These are phyloP conservation scores for Hypholoma sublateritium DNA, from an alignment of 768 basidiomycete species.

Conservation along the genomic window DNA sequence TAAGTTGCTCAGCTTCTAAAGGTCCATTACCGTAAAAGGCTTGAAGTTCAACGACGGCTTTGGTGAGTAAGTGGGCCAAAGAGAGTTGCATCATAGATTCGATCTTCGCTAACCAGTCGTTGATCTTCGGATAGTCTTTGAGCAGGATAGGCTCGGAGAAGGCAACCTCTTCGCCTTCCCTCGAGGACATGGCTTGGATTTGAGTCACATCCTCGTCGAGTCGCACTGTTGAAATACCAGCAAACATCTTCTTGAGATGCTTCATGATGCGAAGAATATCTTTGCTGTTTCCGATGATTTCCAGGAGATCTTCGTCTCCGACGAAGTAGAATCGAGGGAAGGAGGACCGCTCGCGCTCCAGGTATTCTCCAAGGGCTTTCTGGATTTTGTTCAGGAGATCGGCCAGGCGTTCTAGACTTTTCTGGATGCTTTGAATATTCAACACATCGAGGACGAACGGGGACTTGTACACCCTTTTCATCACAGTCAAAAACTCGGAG, in stretches of 20 bases:
- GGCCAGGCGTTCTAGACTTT: slow-evolving; percentile 93
- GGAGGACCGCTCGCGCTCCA: slow-evolving; percentile 94
- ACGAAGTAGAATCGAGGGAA: slow-evolving; percentile 99
- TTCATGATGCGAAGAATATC: slow-evolving; percentile 98
- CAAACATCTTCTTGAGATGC: slow-evolving; percentile 99
- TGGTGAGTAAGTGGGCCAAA: slow-evolving; percentile 77
- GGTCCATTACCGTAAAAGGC: slow-evolving; percentile 72
- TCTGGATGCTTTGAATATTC: slow-evolving; percentile 95
- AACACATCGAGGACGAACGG: slow-evolving; percentile 96
- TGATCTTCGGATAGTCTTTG: slow-evolving; percentile 96
- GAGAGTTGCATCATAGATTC: slow-evolving; percentile 93
- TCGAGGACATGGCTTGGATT: slow-evolving; percentile 91
- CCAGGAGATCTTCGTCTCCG: slow-evolving; percentile 96
- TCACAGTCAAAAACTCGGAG: slow-evolving; percentile 93
- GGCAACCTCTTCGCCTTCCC: slow-evolving; percentile 91
- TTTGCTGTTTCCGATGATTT: slow-evolving; percentile 99
- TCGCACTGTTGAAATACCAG: slow-evolving; percentile 87
- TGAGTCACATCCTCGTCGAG: slow-evolving; percentile 86
- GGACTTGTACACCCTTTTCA: slow-evolving; percentile 99
- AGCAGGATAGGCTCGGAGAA: slow-evolving; percentile 84
- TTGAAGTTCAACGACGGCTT: slow-evolving; percentile 79
- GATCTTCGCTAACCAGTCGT: slow-evolving; percentile 94
- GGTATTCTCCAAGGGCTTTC: slow-evolving; percentile 97
- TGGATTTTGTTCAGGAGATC: slow-evolving; percentile 98
- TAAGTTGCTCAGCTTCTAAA: slow-evolving; percentile 66